phyloP scores from a whole-genome alignment of 2,329 filamentous ascomycete species.

The Alternaria solani region DNA sequence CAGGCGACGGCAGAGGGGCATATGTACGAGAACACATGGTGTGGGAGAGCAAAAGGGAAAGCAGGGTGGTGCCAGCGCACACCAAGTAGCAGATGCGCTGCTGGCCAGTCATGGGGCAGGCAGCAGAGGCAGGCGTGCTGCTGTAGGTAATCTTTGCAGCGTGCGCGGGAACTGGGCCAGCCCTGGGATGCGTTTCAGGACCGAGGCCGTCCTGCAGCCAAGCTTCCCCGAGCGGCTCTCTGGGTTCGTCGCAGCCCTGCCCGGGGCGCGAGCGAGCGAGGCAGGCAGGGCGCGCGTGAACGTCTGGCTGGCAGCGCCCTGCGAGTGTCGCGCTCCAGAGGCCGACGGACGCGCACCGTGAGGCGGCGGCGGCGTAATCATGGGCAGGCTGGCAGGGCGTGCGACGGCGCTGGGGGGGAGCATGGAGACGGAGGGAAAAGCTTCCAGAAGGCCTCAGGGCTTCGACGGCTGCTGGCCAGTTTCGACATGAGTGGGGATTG shows the following conservation, averaged over 20 bases:
- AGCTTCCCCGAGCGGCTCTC: conserved; percentile 24
- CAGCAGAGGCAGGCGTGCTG: conserved; percentile 7
- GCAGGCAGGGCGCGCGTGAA: conserved; percentile 10
- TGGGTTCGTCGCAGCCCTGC: conserved; percentile 12
- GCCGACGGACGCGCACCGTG: neutral
- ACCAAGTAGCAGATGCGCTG: neutral
- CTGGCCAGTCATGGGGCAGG: conserved; percentile 2
- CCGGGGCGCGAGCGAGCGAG: neutral
- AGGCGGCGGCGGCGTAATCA: neutral
- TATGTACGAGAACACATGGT: too few species aligned
- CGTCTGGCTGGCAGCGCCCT: neutral
- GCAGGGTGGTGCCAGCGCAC: conserved; percentile 9
- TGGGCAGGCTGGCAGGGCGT: conserved; percentile 7
- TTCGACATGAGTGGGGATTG: conserved; percentile 16
- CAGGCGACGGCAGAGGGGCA: neutral
- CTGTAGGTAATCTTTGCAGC: conserved; percentile 15
- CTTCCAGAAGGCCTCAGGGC: conserved; percentile 27
- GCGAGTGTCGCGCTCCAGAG: neutral
- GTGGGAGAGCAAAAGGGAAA: neutral
- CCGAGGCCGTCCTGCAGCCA: conserved; percentile 23
- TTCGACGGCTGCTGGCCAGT: conserved; percentile 16
- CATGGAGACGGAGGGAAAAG: conserved; percentile 11
- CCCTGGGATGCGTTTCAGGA: conserved; percentile 25
- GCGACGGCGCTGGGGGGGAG: conserved; percentile 17
- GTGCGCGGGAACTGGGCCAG: conserved; percentile 12